Base-by-base conservation (phyloP, 2,329 filamentous ascomycete genomes). In the Colletotrichum sansevieriae region DNA sequence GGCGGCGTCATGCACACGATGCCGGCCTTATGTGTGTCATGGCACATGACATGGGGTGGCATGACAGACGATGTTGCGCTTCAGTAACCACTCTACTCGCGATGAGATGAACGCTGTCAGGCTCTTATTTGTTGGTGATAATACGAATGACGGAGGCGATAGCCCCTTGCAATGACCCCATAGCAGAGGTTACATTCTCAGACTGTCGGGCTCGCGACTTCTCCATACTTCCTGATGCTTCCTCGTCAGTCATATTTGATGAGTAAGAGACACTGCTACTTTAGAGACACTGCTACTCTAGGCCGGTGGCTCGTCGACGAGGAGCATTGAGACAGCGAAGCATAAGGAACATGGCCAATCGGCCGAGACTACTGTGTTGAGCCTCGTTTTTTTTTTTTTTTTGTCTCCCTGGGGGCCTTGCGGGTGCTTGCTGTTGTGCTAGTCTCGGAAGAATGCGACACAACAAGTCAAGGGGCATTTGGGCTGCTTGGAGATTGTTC, bases 11-110 rank as follows among this genome's bases (percentile, higher is more conserved):
- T 68, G 64, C 57, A 58, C 15, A 15, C 55, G 47, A 57, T 41
- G 35, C 25, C 51, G n/a, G 54, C 67, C 41, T 68, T 63, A 70
- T 70, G 67, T 70, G 52, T 46, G 67, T 67, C 67, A 70, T 68
- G 39, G 67, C 49, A 57, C 56, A 55, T 61, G 29, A 54, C 60
- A 58, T 63, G 59, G 18, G 47, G 43, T 61, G 58, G 20, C 56
- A 52, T 60, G 52, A 37, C 54, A 52, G 46, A 39, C 46, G 35
- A 25, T 33, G 35, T 44, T 54, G 41, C 41, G 64, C 43, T 33
- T 56, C n/a, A 49, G 39, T 35, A 11, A 57, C 47, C 29, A 13
- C 13, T 7, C 43, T 46, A 29, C 41, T 46, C 15, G 33, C 51
- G 54, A 65, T 69, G 63, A 62, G 66, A 69, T 39, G 63, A 57